A percentile compares a stretch with the other conserved stretches of the same genome.
Conservation (phyloP, 2,329 filamentous ascomycete species). For the Penicillium sp. region DNA sequence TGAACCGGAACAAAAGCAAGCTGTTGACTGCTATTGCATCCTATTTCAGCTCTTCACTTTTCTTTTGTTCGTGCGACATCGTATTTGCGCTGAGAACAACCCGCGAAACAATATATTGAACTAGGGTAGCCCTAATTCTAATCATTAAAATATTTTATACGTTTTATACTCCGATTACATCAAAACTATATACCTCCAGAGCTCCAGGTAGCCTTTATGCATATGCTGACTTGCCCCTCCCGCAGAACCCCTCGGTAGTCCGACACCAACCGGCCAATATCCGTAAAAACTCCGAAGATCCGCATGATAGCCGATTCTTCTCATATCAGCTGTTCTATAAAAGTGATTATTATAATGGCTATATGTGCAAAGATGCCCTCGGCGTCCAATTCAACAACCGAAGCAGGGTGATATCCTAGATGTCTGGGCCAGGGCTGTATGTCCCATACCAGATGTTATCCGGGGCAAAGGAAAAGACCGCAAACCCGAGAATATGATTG, state of each 20-base stretch:
- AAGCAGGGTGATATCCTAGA: background rate
- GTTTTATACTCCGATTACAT: background rate
- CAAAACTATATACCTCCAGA: background rate
- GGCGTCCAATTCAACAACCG: constrained; percentile 12
- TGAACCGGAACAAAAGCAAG: no score
- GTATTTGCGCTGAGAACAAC: background rate
- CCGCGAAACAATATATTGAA: background rate
- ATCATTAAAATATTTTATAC: background rate
- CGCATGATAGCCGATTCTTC: background rate
- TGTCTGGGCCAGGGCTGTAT: constrained; percentile 4
- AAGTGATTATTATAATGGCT: background rate
- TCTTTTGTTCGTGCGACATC: no score
- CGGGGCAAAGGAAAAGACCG: constrained; percentile 6
- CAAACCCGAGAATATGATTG: constrained; percentile 35
- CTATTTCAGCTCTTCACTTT: background rate
- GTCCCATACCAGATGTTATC: constrained; percentile 13
- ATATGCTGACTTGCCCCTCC: background rate
- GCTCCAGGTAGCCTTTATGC: background rate
- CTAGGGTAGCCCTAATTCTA: no score
- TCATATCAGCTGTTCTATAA: background rate
- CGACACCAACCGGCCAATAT: constrained; percentile 2
- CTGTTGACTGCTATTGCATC: background rate
- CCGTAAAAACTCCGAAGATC: constrained; percentile 23
- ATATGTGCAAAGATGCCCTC: background rate
- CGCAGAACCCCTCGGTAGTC: constrained; percentile 15